Percentiles rank a stretch among this genome's conserved stretches.
These are phyloP conservation scores for Leccinum longicurvipes DNA, from an alignment of 768 basidiomycete species.

Conservation along the genomic window DNA sequence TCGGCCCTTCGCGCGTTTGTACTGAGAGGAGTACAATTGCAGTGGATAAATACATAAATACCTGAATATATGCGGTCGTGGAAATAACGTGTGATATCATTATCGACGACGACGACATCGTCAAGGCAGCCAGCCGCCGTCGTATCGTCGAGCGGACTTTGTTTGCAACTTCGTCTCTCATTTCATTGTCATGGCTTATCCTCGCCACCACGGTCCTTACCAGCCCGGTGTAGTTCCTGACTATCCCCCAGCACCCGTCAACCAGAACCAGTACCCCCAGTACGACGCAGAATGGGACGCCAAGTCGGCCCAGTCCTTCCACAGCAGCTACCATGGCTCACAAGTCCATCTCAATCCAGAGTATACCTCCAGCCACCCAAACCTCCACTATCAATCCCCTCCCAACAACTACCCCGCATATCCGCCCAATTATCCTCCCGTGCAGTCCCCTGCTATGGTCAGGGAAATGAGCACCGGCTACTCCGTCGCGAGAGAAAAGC, in stretches of 20 bases:
- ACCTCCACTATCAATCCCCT: conserved; percentile 36
- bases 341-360: conserved; percentile 66
- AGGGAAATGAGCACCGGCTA: conserved; percentile 54
- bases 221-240: conserved; percentile 36
- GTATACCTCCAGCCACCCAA: conserved; percentile 56
- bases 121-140: not conserved
- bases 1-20: not conserved
- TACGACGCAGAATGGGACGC: conserved; percentile 44
- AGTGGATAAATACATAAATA: not conserved
- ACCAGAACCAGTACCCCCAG: conserved; percentile 43
- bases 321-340: conserved; percentile 58
- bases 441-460: conserved; percentile 46
- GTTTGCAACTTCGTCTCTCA: not conserved
- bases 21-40: not conserved
- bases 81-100: not conserved
- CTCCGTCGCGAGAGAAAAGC: conserved; percentile 68
- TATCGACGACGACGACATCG: not conserved
- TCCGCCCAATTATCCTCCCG: conserved; percentile 59
- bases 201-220: conserved; percentile 52
- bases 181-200: conserved; percentile 48
- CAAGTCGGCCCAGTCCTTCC: conserved; percentile 60
- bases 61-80: not conserved
- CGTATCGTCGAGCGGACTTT: conserved; percentile 19
- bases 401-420: conserved; percentile 41
- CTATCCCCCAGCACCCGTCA: conserved; percentile 32